These are phyloP conservation scores for Coemansia sp. DNA, from an alignment of 192 early-diverging fungal species.

Conservation along the genomic window DNA sequence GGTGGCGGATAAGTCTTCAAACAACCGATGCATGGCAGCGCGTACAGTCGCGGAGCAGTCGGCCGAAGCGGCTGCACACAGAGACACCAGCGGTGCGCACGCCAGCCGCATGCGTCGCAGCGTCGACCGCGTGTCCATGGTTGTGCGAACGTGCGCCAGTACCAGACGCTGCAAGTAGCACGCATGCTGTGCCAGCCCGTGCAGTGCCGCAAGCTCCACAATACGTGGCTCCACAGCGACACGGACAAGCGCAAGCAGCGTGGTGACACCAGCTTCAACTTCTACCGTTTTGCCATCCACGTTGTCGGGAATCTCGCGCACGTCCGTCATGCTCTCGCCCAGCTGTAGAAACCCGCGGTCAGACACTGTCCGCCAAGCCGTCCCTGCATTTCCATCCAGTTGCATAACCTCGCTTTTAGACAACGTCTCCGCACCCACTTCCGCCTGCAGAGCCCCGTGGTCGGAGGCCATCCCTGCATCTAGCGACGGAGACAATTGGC, in stretches of 20 bases:
- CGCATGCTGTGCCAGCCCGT: conserved; percentile 7
- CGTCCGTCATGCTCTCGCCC: conserved; percentile 16
- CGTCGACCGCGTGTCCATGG: conserved; percentile 18
- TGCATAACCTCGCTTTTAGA: too few species aligned
- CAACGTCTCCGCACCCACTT: neutral
- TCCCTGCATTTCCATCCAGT: neutral
- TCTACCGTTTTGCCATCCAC: neutral
- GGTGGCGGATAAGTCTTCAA: conserved; percentile 2
- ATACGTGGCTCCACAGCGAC: neutral
- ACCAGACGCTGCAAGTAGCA: conserved; percentile 17
- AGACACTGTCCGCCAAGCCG: conserved; percentile 2
- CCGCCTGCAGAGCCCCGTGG: neutral
- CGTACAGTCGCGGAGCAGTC: conserved; percentile 10
- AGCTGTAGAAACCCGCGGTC: conserved; percentile 19
- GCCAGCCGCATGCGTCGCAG: conserved; percentile 4
- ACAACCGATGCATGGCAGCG: conserved; percentile 11
- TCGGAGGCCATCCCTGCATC: neutral
- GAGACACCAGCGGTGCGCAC: conserved; percentile 11
- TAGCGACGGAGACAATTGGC: neutral
- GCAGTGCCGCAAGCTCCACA: neutral
- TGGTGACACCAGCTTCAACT: conserved; percentile 4
- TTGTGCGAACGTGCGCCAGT: conserved; percentile 18
- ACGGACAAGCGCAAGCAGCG: conserved; percentile 3
- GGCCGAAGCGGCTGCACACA: conserved; percentile 4
- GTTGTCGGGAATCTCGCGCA: conserved; percentile 2